Base-by-base conservation (phyloP, 345 rosid species). In the Hypericum perforatum region DNA sequence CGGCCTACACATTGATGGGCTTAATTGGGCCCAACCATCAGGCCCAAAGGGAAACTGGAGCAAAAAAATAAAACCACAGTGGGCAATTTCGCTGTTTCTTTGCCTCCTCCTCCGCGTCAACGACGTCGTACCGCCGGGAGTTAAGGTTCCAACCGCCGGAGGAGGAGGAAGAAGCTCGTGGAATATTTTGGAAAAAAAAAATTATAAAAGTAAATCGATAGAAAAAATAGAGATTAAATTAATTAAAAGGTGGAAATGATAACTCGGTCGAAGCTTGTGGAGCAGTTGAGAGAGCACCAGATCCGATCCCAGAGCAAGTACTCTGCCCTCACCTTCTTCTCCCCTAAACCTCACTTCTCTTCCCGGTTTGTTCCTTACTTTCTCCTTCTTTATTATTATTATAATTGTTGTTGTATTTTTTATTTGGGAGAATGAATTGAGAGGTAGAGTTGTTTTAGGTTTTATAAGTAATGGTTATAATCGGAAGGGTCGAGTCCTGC, bases 241-340 rank as follows among this genome's bases (percentile, higher is more conserved):
- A 49, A 51, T 7, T 46, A 44, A 39, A 41, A 13, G 11, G 32
- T 53, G 63, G 32, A 58, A 11, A 80, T 77, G 86, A 74, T 80
- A 46, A 80, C 86, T 37, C 62, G 80, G 52, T 75, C 82, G 46
- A 75, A 73, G 69, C 80, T 77, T 50, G 86, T 64, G 6, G 86
- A 80, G 77, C 80, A 68, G 67, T 70, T 75, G 60, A 64, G 80
- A 45, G 76, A 73, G 52, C 60, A 62, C 70, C 78, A 73, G 82
- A 60, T 80, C 77, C 70, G 78, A 62, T 73, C 78, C 39, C 80
- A 73, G 50, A 61, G 60, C 61, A 73, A 64, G 59, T 73, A 55
- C 39, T 60, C 68, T 41, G 70, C 70, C 60, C 86, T 75, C 74
- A 57, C 61, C 9, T 7, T 70, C 62, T 80, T 80, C 78, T 77